Percentiles rank a stretch among this genome's conserved stretches.
phyloP scores from a whole-genome alignment of 2,329 filamentous ascomycete genomes.

The Coniochaeta hoffmannii region DNA sequence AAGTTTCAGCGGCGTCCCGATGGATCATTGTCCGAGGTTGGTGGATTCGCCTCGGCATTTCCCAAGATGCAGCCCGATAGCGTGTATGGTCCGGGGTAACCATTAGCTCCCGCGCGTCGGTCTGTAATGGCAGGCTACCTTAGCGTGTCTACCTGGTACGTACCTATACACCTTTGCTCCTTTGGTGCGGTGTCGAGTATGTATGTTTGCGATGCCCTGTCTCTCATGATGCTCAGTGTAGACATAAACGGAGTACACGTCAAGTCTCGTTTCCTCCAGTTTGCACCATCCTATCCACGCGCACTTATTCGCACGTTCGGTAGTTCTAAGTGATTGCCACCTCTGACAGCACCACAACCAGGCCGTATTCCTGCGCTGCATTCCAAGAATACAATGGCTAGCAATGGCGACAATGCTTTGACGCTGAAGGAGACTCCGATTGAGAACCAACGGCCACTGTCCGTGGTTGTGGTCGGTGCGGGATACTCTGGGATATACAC shows the following conservation, averaged over 20 bases:
- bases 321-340: neutral
- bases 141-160: neutral
- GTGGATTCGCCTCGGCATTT: neutral
- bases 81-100: neutral
- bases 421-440: conserved; percentile 17
- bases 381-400: neutral
- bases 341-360: neutral
- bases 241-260: neutral
- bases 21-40: neutral
- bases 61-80: neutral
- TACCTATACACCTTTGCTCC: neutral
- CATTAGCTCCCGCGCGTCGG: neutral
- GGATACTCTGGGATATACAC: conserved; percentile 24
- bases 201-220: neutral
- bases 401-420: neutral
- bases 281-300: neutral
- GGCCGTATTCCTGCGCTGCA: neutral
- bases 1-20: neutral
- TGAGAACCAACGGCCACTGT: conserved; percentile 23
- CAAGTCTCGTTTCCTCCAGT: neutral
- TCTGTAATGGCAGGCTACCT: no score
- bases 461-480: conserved; percentile 24
- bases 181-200: neutral
- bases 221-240: neutral
- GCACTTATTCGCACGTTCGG: neutral